Conservation (phyloP, 2,329 filamentous ascomycete species). For the Blastomyces parvus region DNA sequence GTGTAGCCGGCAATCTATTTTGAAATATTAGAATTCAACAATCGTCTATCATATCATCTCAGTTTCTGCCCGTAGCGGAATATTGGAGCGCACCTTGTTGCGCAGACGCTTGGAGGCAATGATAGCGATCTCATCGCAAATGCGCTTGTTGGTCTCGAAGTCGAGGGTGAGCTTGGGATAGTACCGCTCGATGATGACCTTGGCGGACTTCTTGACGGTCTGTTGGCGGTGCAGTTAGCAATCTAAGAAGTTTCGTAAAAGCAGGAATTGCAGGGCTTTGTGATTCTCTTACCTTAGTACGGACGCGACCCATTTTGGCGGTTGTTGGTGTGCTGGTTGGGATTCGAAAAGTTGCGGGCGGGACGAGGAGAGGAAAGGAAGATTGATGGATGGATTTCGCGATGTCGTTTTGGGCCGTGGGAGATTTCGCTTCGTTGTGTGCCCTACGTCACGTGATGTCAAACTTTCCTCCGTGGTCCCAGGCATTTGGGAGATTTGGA, state of each 20-base stretch:
- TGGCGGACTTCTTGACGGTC: constrained; percentile 80
- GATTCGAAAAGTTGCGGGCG: constrained; percentile 25
- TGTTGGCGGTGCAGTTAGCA: constrained; percentile 19
- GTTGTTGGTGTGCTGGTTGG: constrained; percentile 30
- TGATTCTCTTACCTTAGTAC: constrained; percentile 32
- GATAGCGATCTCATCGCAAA: constrained; percentile 99
- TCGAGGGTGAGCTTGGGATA: constrained; percentile 97
- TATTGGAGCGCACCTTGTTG: constrained; percentile 68
- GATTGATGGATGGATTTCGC: not conserved
- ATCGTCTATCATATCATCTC: not conserved
- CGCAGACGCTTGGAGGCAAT: constrained; percentile 97
- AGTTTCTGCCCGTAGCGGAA: too few species aligned
- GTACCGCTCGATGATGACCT: constrained; percentile 99
- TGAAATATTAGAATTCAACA: not conserved
- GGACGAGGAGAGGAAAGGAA: not conserved
- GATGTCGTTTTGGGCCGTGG: not conserved
- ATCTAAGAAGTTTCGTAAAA: not conserved
- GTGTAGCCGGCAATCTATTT: constrained; percentile 90
- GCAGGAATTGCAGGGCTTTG: not conserved
- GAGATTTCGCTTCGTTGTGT: constrained; percentile 12
- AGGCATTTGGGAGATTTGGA: not conserved
- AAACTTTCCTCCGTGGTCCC: not conserved
- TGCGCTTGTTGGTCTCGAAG: constrained; percentile 99
- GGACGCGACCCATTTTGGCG: constrained; percentile 43
- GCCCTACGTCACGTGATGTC: constrained; percentile 15